Evolutionary conservation across 768 basidiomycete species (phyloP).

Genomic region (Termitomyces sp.): DNA sequence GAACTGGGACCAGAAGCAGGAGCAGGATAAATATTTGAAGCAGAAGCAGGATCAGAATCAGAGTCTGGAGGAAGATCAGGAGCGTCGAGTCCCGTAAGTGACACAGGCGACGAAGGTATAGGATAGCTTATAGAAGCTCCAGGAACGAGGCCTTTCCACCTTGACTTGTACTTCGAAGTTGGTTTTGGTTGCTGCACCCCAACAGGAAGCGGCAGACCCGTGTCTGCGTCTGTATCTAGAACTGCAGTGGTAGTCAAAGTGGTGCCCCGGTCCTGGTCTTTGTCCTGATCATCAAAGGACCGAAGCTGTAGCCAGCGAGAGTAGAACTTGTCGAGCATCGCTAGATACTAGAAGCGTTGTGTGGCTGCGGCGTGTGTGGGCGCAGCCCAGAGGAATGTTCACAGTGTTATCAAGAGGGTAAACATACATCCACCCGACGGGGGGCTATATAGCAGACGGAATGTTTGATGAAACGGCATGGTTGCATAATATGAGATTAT

Average conservation of each 20-base stretch:
- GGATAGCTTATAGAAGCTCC: constrained; percentile 28
- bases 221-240: constrained; percentile 13
- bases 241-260: constrained; percentile 2
- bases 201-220: constrained; percentile 21
- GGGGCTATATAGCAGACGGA: neutral
- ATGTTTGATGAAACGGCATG: neutral
- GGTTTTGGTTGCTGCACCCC: constrained; percentile 12
- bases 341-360: neutral
- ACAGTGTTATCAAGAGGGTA: neutral
- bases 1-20: neutral
- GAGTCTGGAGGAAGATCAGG: constrained; percentile 10
- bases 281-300: neutral
- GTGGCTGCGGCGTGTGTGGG: neutral
- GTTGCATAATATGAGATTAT: neutral
- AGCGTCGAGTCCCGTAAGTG: constrained; percentile 27
- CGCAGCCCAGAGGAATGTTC: neutral
- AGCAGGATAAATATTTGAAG: constrained; percentile 7
- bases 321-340: constrained; percentile 22
- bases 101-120: constrained; percentile 25
- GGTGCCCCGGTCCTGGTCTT: neutral
- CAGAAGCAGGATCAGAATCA: constrained; percentile 5
- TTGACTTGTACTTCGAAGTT: constrained; percentile 2
- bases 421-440: neutral
- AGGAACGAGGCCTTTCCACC: constrained; percentile 13
- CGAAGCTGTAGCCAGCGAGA: constrained; percentile 16